Percentiles rank a stretch among this genome's conserved stretches.
These are phyloP conservation scores for Clonostachys solani DNA, from an alignment of 2,329 filamentous ascomycete species.

Conservation along the genomic window DNA sequence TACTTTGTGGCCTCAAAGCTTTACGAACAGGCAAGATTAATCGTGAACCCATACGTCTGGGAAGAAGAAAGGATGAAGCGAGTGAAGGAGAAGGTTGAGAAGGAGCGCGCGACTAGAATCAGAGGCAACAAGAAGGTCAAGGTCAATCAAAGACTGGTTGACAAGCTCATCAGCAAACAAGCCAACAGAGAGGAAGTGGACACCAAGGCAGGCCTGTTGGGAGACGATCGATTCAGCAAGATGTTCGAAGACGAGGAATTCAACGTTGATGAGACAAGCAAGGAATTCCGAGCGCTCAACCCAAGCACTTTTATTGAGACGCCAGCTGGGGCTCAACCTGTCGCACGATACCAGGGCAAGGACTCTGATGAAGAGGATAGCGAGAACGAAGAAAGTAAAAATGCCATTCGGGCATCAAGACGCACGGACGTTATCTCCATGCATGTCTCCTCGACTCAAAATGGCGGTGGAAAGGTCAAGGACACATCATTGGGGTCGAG, in stretches of 20 bases:
- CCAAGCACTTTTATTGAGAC: conserved; percentile 64
- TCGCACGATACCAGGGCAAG: conserved; percentile 28
- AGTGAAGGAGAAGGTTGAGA: conserved; percentile 92
- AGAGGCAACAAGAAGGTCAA: conserved; percentile 96
- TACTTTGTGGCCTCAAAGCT: conserved; percentile 95
- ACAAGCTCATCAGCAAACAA: conserved; percentile 66
- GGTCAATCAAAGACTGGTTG: conserved; percentile 81
- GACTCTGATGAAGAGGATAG: conserved; percentile 39
- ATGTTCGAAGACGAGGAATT: conserved; percentile 95
- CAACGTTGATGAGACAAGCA: conserved; percentile 81
- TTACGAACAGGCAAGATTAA: conserved; percentile 91
- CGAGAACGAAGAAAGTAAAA: conserved; percentile 29
- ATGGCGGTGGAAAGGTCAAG: conserved; percentile 48
- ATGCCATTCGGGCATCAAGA: conserved; percentile 12
- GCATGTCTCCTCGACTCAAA: conserved; percentile 67
- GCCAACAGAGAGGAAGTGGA: conserved; percentile 56
- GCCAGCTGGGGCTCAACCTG: conserved; percentile 18
- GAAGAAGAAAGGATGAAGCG: conserved; percentile 89
- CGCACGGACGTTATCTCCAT: conserved; percentile 42
- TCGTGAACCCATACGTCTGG: conserved; percentile 90
- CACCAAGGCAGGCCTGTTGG: conserved; percentile 62
- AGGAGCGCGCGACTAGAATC: conserved; percentile 92
- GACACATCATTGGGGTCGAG: conserved; percentile 56
- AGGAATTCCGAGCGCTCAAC: conserved; percentile 85
- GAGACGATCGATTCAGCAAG: conserved; percentile 80